Percentiles rank a stretch among this genome's conserved stretches.
Conservation (phyloP, 1,139 yeast species). For the Spencermartinsiella ligniputridi region DNA sequence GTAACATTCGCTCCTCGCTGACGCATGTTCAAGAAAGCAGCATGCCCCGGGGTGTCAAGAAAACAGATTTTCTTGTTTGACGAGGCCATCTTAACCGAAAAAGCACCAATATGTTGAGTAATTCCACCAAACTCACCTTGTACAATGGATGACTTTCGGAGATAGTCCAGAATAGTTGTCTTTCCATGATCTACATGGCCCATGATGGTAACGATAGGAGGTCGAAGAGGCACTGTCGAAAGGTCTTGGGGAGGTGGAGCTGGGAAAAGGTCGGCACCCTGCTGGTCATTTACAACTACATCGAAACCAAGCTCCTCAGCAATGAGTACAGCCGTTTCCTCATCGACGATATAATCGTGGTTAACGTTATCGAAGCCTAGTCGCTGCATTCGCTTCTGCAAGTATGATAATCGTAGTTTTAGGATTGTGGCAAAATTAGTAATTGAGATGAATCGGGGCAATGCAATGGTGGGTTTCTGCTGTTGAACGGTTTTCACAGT, state of each 20-base stretch:
- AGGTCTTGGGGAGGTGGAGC: conserved; percentile 38
- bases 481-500: conserved; percentile 17
- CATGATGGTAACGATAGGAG: conserved; percentile 96
- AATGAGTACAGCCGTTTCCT: conserved; percentile 77
- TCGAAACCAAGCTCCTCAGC: conserved; percentile 87
- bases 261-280: conserved; percentile 60
- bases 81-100: conserved; percentile 69
- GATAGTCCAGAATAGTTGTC: conserved; percentile 83
- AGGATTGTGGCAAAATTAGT: conserved; percentile 71
- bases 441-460: conserved; percentile 73
- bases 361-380: conserved; percentile 76
- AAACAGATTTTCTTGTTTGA: conserved; percentile 74
- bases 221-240: conserved; percentile 49
- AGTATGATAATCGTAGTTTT: conserved; percentile 55
- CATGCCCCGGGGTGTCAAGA: conserved; percentile 97
- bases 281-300: conserved; percentile 50
- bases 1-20: conserved; percentile 95
- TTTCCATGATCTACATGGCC: conserved; percentile 99
- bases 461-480: conserved; percentile 37
- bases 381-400: conserved; percentile 54
- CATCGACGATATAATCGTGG: conserved; percentile 76
- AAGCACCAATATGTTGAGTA: conserved; percentile 97
- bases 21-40: conserved; percentile 93
- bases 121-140: conserved; percentile 92
- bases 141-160: conserved; percentile 80